A percentile compares a stretch with the other conserved stretches of the same genome.
phyloP scores from a whole-genome alignment of 805 yeast genomes.

The Isabelozyma pseudorhagii region DNA sequence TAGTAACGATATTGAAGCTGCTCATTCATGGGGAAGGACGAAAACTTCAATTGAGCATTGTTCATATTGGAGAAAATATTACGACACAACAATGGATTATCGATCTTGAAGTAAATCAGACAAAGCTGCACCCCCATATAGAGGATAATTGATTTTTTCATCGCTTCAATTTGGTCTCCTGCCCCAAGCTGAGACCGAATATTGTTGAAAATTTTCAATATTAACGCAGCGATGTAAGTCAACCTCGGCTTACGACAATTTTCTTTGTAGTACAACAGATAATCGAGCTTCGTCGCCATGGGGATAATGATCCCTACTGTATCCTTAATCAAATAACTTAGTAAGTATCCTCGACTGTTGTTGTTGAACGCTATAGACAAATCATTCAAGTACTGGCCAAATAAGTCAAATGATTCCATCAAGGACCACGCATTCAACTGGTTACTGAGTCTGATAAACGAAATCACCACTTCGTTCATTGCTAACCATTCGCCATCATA shows the following conservation, averaged over 20 bases:
- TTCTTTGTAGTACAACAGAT: slow-evolving; percentile 41
- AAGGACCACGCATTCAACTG: slow-evolving; percentile 54
- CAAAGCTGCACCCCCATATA: slow-evolving; percentile 55
- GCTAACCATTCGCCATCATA: slow-evolving; percentile 42
- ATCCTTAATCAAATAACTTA: slow-evolving; percentile 33
- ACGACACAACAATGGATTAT: slow-evolving; percentile 56
- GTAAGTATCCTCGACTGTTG: slow-evolving; percentile 33
- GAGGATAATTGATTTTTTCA: slow-evolving; percentile 49
- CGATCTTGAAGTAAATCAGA: slow-evolving; percentile 52
- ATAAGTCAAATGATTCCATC: slow-evolving; percentile 53
- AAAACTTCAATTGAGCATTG: slow-evolving; percentile 43
- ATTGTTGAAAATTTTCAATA: slow-evolving; percentile 59
- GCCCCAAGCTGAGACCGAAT: slow-evolving; percentile 47
- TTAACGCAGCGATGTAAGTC: slow-evolving; percentile 49
- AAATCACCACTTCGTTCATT: slow-evolving; percentile 40
- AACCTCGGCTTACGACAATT: slow-evolving; percentile 41
- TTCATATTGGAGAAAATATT: slow-evolving; percentile 62
- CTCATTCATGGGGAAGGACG: slow-evolving; percentile 39
- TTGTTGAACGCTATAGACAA: slow-evolving; percentile 50
- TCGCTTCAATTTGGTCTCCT: slow-evolving; percentile 31
- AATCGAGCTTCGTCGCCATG: slow-evolving; percentile 37
- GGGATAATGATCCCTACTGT: slow-evolving; percentile 42
- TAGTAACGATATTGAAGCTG: slow-evolving; percentile 52
- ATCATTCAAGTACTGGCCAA: slow-evolving; percentile 45
- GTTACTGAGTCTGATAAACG: slow-evolving; percentile 47